Evolutionary conservation across 1,284 basidiomycete genomes (phyloP), one percentile per base, ranked within the genome.

Genomic region (Porodaedalea pini): DNA sequence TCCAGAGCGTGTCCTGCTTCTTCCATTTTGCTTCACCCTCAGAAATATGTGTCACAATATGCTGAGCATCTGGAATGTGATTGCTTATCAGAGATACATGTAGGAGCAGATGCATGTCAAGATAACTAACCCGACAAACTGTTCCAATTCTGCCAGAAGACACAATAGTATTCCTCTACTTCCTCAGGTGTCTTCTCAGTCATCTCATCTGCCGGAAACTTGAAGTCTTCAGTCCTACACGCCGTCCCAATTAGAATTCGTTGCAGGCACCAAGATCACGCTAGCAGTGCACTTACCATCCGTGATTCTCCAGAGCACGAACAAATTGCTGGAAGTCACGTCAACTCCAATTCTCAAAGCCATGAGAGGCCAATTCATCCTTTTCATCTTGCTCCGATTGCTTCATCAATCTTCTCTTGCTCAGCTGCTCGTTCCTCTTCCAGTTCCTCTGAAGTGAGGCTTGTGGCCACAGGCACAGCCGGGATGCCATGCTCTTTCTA

Each of bases 321-420:
- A 98, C 81, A 67, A 98, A 93, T 64, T 90, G 88, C 67, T 96
- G 94, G 78, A 94, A 98, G 69, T 98, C 94, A 44, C 93, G 83
- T 62, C 92, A 80, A 68, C 88, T 92, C 95, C 95, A 97, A 64
- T 89, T 86, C 32, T 85, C 82, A 74, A 97, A 97, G 13, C 94
- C 94, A 57, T 88, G 77, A 31, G 78, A 78, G n/a, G 87, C 82
- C 34, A 90, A 82, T 45, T 79, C 79, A 49, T 94, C 92, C 72
- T 96, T 96, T 67, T 85, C 77, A 4, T 81, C 81, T 60, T 82
- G 73, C 67, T 98, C 94, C 56, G 63, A 91, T 91, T 17, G 94
- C 94, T 56, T 79, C 86, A 68, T 95, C 90, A 58, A 97, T 95
- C 62, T 86, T 84, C 56, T 91, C 89, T 68, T 98, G 96, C 44